Base-by-base conservation (phyloP, 2,329 filamentous ascomycete species). In the Colletotrichum sansevieriae region DNA sequence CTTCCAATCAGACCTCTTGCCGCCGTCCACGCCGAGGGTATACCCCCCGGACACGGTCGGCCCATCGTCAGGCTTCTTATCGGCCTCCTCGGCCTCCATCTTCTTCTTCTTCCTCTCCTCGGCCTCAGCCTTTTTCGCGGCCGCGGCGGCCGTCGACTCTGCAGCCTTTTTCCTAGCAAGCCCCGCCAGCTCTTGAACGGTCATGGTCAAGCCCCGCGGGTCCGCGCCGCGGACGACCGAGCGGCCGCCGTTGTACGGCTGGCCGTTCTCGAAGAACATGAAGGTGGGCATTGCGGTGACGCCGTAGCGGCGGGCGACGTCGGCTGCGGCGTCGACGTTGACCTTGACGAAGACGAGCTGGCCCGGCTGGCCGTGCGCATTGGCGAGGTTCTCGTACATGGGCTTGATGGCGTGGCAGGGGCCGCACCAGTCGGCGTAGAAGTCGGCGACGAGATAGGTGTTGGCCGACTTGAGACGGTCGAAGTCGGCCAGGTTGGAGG, bases 371-470 rank as follows among this genome's bases (percentile, higher is more conserved):
- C 75, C 71, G 71, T 74, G 72, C 39, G 73, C 52, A 55, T 75
- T 75, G 52, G 87, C 83, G 60, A 88, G 81, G 74, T 83, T 79
- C 68, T 73, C 75, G 82, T 84, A 89, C 67, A 85, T 73, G 70
- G 87, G 87, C 22, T 85, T 84, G 74, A 90, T 89, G 73, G 80
- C 79, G 78, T 87, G 87, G 85, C 88, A 90, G 33, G 87, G 88
- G 44, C 82, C 83, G 78, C 87, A 90, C 88, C 88, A 90, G 74
- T 84, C 80, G 67, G 87, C 87, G 78, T 81, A 85, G 79, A 89
- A 88, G 76, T 90, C 86, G 71, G 87, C 78, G 69, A 84, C 82
- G 71, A 88, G 85, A 78, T 84, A 86, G 54, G 81, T 83, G 55
- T 80, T 85, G 10, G 76, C 77, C 15, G 78, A 72, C 73, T 88